Conservation (phyloP, 1,284 basidiomycete genomes). For the Boletus sp. region DNA sequence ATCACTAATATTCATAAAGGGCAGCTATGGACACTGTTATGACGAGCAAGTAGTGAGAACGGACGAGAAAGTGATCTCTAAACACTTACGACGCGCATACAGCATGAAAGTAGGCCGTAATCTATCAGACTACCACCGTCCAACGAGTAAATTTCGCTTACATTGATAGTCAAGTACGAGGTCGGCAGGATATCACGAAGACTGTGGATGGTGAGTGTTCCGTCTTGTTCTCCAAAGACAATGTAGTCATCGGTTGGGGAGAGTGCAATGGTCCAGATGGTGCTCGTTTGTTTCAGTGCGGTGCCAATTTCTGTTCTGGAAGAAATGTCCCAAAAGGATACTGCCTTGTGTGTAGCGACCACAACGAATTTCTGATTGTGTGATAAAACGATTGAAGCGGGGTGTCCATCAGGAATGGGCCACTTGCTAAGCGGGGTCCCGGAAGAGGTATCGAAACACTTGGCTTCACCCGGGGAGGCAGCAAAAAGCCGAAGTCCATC, state of each 20-base stretch:
- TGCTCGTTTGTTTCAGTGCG: neutral
- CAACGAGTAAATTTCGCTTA: neutral
- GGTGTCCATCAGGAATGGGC: neutral
- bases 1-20: neutral
- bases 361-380: constrained; percentile 5
- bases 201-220: neutral
- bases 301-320: neutral
- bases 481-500: constrained; percentile 4
- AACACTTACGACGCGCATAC: neutral
- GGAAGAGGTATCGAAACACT: constrained; percentile 2
- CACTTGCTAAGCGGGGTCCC: constrained; percentile 4
- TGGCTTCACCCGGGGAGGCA: neutral
- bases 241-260: neutral
- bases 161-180: neutral
- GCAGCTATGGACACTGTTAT: neutral
- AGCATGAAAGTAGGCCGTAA: neutral
- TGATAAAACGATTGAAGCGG: neutral
- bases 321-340: constrained; percentile 18
- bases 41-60: neutral
- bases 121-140: neutral
- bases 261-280: neutral
- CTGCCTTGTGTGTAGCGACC: neutral
- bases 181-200: neutral
- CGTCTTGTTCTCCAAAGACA: neutral
- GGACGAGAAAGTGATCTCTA: too few relatives aligned